Evolutionary conservation across 495 filamentous ascomycete species (phyloP).

Genomic region (Extremus antarcticus): DNA sequence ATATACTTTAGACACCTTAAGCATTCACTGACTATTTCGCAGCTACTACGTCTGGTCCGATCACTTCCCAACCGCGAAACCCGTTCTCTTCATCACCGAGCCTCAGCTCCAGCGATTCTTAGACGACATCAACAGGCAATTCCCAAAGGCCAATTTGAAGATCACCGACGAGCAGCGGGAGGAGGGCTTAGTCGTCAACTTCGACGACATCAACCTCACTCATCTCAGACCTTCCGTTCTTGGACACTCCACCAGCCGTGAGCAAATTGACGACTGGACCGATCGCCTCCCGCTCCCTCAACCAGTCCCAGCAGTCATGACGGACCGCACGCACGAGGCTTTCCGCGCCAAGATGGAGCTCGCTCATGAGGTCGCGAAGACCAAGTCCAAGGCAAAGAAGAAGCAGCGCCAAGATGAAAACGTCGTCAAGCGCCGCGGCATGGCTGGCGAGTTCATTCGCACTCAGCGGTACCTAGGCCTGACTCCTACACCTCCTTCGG

Average conservation of each 20-base stretch:
- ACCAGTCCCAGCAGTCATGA: constrained; percentile 3
- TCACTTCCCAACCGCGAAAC: constrained; percentile 30
- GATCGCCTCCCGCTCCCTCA: constrained; percentile 20
- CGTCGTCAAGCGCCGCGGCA: constrained; percentile 35
- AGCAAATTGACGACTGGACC: constrained; percentile 27
- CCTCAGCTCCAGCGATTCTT: constrained; percentile 51
- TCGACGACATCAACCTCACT: constrained; percentile 49
- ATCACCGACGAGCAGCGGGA: constrained; percentile 39
- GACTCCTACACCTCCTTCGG: constrained; percentile 24
- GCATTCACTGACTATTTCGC: background rate
- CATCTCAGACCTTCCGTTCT: constrained; percentile 53
- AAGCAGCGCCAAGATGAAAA: constrained; percentile 34
- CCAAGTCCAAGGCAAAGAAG: constrained; percentile 35
- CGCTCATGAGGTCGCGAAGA: constrained; percentile 33
- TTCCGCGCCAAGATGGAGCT: constrained; percentile 41
- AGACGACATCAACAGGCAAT: constrained; percentile 43
- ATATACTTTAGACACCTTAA: background rate
- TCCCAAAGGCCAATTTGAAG: constrained; percentile 34
- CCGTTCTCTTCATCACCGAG: constrained; percentile 53
- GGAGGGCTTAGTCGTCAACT: constrained; percentile 44
- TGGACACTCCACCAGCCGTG: constrained; percentile 38
- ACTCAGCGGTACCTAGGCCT: constrained; percentile 61
- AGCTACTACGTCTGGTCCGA: constrained; percentile 62
- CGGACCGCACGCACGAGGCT: constrained; percentile 29
- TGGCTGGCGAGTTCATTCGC: constrained; percentile 44